Base-by-base conservation (phyloP, 495 filamentous ascomycete species). In the Mytilinidion resinicola region DNA sequence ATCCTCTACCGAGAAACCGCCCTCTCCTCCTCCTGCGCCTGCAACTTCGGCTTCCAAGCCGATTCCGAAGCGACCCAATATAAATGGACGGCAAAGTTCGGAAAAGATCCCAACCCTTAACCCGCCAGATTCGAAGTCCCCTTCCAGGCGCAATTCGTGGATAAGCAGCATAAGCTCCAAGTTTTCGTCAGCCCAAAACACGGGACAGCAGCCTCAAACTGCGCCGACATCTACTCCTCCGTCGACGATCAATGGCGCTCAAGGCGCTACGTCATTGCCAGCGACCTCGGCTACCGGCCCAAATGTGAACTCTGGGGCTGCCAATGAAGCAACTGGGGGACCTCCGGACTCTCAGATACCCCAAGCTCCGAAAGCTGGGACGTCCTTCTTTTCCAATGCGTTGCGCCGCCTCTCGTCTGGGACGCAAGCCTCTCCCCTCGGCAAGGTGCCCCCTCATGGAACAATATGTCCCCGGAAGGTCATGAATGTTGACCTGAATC, bases 81-180 rank as follows among this genome's bases (percentile, higher is more conserved):
- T 74, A 15, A 62, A 70, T 9, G 44, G 55, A 38, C 69, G 70
- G 33, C 41, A 19, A 4, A 69, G 67, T 58, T 57, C 73, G 20
- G 77, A 80, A 43, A 74, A 72, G 65, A 60, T 57, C 70, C 59
- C 15, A 12, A 55, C 51, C 20, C 15, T 55, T 9, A 30, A 2
- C 6, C 48, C 53, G 51, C 36, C 25, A 59, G 58, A 63, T 21
- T 30, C 39, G 0, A 60, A 60, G 46, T 19, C 59, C 0, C 34
- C 53, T 7, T 56, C 61, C 37, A 77, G 90, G 55, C 77, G 86
- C 56, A 86, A 82, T 41, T 95, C 91, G 19, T 98, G 92, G 92
- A 87, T 98, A 57, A 89, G 88, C 34, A 95, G 81, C 60, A 78
- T 96, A 52, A 95, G 90, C 61, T 95, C 90, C 57, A 96, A 93